Conservation (phyloP, 2,329 filamentous ascomycete species). For the Clonostachys sp. region DNA sequence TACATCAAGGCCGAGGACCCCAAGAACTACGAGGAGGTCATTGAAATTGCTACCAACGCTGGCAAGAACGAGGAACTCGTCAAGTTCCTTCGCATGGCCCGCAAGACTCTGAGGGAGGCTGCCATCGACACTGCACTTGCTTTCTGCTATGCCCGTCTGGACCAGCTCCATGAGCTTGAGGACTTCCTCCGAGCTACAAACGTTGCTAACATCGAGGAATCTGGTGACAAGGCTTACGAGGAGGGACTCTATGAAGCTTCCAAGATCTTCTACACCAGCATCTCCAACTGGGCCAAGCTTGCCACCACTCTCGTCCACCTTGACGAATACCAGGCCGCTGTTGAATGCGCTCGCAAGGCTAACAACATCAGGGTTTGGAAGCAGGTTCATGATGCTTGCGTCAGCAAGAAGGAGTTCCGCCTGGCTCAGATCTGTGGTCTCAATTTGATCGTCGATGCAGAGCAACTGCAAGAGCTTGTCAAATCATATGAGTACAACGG, state of each 20-base stretch:
- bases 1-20: slow-evolving; percentile 95
- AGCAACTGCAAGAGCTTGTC: slow-evolving; percentile 87
- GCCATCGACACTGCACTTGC: slow-evolving; percentile 90
- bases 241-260: slow-evolving; percentile 93
- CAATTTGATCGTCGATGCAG: slow-evolving; percentile 95
- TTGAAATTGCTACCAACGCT: slow-evolving; percentile 90
- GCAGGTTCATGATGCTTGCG: slow-evolving; percentile 94
- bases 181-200: slow-evolving; percentile 93
- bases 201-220: slow-evolving; percentile 92
- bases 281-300: slow-evolving; percentile 99
- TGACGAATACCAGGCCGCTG: slow-evolving; percentile 92
- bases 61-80: slow-evolving; percentile 97
- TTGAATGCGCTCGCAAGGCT: slow-evolving; percentile 95
- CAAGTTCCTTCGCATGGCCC: slow-evolving; percentile 94
- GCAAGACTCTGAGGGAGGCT: slow-evolving; percentile 92
- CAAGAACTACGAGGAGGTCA: slow-evolving; percentile 91
- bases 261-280: slow-evolving; percentile 98
- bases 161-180: slow-evolving; percentile 89
- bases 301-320: slow-evolving; percentile 97
- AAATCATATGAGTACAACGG: slow-evolving; percentile 96
- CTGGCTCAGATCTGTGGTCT: slow-evolving; percentile 98
- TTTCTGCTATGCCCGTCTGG: slow-evolving; percentile 87
- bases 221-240: slow-evolving; percentile 94
- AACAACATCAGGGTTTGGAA: slow-evolving; percentile 99
- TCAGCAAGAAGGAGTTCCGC: slow-evolving; percentile 97